A percentile compares a stretch with the other conserved stretches of the same genome.
Evolutionary conservation across 495 filamentous ascomycete genomes (phyloP).

Genomic region (Aspergillus coremiiformis): DNA sequence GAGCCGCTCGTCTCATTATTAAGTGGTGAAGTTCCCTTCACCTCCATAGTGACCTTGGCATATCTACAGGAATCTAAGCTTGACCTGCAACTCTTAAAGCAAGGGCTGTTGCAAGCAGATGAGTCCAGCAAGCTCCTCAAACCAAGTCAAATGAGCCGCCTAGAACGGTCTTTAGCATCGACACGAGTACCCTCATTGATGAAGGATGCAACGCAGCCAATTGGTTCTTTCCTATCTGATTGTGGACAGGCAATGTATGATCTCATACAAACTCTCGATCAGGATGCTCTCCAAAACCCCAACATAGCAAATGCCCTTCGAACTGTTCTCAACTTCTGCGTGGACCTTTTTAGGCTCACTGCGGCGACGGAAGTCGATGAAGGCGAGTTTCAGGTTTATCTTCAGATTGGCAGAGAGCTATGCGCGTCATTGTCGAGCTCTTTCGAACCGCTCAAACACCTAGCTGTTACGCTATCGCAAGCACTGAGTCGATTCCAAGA

Average conservation of each 20-base stretch:
- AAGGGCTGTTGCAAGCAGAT: conserved; percentile 29
- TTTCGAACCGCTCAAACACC: conserved; percentile 18
- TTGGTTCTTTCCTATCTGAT: conserved; percentile 39
- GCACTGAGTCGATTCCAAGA: conserved; percentile 42
- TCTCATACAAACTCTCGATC: conserved; percentile 30
- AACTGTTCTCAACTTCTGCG: conserved; percentile 49
- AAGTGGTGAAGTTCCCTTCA: conserved; percentile 18
- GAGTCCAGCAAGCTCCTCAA: conserved; percentile 38
- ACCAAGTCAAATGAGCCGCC: conserved; percentile 56
- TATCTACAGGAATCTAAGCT: conserved; percentile 34
- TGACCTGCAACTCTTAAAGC: conserved; percentile 32
- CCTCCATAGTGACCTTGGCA: conserved; percentile 25
- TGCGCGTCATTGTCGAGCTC: conserved; percentile 23
- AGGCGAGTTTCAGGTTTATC: conserved; percentile 48
- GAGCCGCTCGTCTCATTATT: conserved; percentile 33
- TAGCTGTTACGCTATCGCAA: conserved; percentile 31
- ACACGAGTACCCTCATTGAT: conserved; percentile 50
- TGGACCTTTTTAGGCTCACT: conserved; percentile 46
- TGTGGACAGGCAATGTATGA: conserved; percentile 36
- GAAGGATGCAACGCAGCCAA: conserved; percentile 57
- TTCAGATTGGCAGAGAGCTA: conserved; percentile 37
- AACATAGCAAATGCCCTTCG: conserved; percentile 30
- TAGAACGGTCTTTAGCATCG: conserved; percentile 60
- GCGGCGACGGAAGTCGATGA: conserved; percentile 42
- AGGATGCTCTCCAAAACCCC: conserved; percentile 19